A percentile compares a stretch with the other conserved stretches of the same genome.
Evolutionary conservation across 108 stramenopile genomes (phyloP).

Genomic region (Aurantiochytrium sp.): DNA sequence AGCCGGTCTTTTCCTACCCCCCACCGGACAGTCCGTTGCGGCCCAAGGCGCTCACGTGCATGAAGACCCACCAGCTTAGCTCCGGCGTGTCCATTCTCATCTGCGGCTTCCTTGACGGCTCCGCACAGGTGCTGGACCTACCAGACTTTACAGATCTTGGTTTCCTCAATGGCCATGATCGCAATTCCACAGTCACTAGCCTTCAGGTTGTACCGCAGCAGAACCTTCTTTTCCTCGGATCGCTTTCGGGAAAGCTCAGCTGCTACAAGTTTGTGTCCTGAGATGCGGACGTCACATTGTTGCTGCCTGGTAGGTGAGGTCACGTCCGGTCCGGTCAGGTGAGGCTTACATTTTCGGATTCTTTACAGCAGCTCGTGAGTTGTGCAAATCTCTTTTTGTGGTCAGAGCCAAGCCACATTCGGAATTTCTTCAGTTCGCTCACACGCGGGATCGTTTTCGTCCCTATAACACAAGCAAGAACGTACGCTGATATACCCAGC

Average conservation of each 20-base stretch:
- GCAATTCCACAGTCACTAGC: neutral
- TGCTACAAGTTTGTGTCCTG: neutral
- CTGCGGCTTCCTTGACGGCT: neutral
- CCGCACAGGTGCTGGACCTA: neutral
- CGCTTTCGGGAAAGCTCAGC: neutral
- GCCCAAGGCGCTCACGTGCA: slow-evolving; percentile 16
- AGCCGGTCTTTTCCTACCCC: neutral
- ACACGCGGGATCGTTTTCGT: no score
- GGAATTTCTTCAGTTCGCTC: no score
- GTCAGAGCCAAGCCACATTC: no score
- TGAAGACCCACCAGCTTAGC: neutral
- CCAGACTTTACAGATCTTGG: slow-evolving; percentile 6
- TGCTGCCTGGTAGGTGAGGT: no score
- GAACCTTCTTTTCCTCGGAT: neutral
- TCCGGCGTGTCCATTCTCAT: neutral
- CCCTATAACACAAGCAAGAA: no score
- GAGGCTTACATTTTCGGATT: no score
- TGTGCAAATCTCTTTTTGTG: no score
- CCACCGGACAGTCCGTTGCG: neutral
- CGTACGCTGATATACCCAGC: no score
- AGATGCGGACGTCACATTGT: no score
- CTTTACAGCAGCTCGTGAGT: no score
- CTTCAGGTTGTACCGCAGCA: neutral
- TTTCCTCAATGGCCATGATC: neutral
- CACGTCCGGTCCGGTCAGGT: no score